phyloP scores from a whole-genome alignment of 2,329 filamentous ascomycete species.

The Colletotrichum neosansevieriae region DNA sequence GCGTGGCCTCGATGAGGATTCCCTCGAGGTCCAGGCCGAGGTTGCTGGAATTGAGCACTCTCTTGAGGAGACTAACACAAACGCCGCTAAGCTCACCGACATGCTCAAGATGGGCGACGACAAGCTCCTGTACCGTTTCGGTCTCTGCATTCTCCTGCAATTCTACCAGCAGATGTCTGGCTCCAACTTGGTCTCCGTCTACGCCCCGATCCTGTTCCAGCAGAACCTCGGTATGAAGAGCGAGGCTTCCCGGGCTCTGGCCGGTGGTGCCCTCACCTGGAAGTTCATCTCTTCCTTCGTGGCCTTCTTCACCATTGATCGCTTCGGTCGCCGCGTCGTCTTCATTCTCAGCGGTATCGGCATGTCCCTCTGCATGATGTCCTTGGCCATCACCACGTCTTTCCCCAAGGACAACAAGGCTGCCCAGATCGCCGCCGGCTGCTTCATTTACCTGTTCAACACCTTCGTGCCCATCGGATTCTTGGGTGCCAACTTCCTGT shows the following conservation, averaged over 20 bases:
- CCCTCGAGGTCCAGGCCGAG: constrained; percentile 63
- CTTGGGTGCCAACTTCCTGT: constrained; percentile 70
- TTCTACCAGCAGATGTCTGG: constrained; percentile 55
- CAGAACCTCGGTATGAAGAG: constrained; percentile 54
- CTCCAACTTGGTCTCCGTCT: constrained; percentile 53
- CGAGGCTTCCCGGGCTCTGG: constrained; percentile 55
- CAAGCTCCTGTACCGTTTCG: constrained; percentile 61
- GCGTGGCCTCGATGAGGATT: constrained; percentile 61
- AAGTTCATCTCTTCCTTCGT: constrained; percentile 66
- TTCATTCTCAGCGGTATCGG: constrained; percentile 65
- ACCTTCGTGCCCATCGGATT: constrained; percentile 71
- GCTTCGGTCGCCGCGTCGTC: constrained; percentile 61
- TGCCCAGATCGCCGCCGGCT: constrained; percentile 63
- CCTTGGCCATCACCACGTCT: constrained; percentile 64
- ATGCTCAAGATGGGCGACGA: constrained; percentile 63
- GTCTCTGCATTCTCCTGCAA: constrained; percentile 63
- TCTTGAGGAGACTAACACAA: constrained; percentile 55
- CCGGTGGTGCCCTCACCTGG: constrained; percentile 65
- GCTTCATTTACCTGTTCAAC: constrained; percentile 71
- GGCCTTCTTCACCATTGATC: constrained; percentile 63
- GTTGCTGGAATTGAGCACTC: constrained; percentile 61
- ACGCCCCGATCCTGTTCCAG: constrained; percentile 54
- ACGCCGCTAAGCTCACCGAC: constrained; percentile 54
- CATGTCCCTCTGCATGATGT: constrained; percentile 67
- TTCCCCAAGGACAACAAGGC: constrained; percentile 57